A percentile compares a stretch with the other conserved stretches of the same genome.
phyloP scores from a whole-genome alignment of 352 stramenopile genomes.

The Pythium diclinum region DNA sequence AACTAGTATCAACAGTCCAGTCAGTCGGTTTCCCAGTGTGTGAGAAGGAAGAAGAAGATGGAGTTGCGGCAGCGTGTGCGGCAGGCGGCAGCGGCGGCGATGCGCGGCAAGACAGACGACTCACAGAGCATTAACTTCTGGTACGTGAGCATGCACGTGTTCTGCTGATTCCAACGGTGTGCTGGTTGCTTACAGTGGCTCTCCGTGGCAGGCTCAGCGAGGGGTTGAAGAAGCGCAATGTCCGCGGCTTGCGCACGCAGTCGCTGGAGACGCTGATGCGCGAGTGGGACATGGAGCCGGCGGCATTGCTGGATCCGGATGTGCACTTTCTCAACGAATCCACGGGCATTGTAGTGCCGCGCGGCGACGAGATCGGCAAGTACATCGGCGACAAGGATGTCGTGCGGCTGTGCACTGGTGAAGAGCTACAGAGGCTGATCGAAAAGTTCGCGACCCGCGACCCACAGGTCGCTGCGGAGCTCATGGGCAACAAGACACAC shows the following conservation, averaged over 20 bases:
- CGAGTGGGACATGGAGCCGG: slow-evolving; percentile 46
- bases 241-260: slow-evolving; percentile 42
- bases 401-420: slow-evolving; percentile 56
- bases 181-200: neutral
- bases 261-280: slow-evolving; percentile 38
- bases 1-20: neutral
- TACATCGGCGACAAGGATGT: slow-evolving; percentile 71
- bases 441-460: slow-evolving; percentile 68
- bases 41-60: slow-evolving; percentile 25
- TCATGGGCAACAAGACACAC: slow-evolving; percentile 53
- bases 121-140: slow-evolving; percentile 53
- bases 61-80: slow-evolving; percentile 44
- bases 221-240: slow-evolving; percentile 62
- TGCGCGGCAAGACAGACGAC: slow-evolving; percentile 33
- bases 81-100: slow-evolving; percentile 20
- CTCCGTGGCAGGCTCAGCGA: slow-evolving; percentile 53
- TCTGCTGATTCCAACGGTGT: neutral
- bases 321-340: slow-evolving; percentile 79
- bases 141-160: slow-evolving; percentile 23
- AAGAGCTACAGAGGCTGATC: slow-evolving; percentile 59
- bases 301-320: slow-evolving; percentile 19
- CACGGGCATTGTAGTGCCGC: slow-evolving; percentile 60
- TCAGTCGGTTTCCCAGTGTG: neutral
- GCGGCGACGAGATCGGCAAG: slow-evolving; percentile 48
- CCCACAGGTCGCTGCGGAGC: slow-evolving; percentile 52